Evolutionary conservation across 768 basidiomycete genomes (phyloP), one percentile per base, ranked within the genome.

Genomic region (Tylopilus felleus): DNA sequence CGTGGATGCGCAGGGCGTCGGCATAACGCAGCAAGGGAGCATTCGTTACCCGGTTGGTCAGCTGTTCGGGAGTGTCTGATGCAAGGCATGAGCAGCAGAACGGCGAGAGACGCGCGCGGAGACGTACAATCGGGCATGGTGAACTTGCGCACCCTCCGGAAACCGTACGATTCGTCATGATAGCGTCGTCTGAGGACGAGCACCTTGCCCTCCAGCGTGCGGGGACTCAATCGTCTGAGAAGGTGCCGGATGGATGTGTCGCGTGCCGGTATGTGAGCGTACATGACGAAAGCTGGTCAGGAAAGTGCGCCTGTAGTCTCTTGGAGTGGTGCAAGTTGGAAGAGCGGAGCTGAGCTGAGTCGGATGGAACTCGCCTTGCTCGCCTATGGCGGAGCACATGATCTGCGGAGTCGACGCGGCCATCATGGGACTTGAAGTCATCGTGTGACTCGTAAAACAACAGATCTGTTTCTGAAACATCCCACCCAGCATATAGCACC

Each of bases 11-110:
- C 61, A 96, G 79, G 2, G 88, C 86, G 66, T 96, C 94, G 12
- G 93, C 90, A 65, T 93, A 95, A 31, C 94, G 87, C 41, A 95
- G 73, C 17, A 97, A 74, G 4, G 90, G 75, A 0, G 92, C 91
- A 60, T 95, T 93, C 4, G 67, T 65, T 14, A 77, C 77, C 9
- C 93, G 80, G 69, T 90, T 90, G 48, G 75, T 65, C 14, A 93
- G 75, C 60, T 91, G 88, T 0, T 74, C 73, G 1, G 77, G 67
- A 3, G 82, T 88, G 64, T 90, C 88, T 90, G 51, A 27, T 39
- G 23, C 22, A 9, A 23, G 4, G 9, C 17, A 35, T 58, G 45
- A 61, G 47, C 10, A 21, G n/a, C 14, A 23, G 27, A n/a, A 12
- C 13, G 8, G 33, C 47, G 12, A 43, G 23, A 48, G 28, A 47